phyloP scores from a whole-genome alignment of 306 rosid species.

The Delonix regia region DNA sequence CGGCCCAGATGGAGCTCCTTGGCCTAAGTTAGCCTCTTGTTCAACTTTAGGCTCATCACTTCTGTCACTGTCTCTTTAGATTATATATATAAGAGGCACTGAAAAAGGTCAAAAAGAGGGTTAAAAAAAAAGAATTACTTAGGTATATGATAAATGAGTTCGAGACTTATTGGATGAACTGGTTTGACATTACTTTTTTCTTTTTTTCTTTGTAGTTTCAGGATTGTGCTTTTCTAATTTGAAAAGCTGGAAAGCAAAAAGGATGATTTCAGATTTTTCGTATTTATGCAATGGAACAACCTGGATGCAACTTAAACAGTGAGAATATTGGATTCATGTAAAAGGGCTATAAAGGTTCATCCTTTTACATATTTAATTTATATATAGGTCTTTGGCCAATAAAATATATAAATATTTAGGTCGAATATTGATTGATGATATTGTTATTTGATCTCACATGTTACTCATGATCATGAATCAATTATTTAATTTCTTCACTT shows the following conservation, averaged over 20 bases:
- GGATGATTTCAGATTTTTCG: neutral
- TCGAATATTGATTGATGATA: conserved; percentile 8
- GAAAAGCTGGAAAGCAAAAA: neutral
- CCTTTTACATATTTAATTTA: neutral
- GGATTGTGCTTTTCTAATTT: neutral
- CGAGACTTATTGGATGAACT: conserved; percentile 10
- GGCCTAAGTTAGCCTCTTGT: too few species aligned
- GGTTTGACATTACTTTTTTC: conserved; percentile 23
- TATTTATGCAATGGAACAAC: conserved; percentile 19
- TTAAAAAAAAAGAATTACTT: neutral
- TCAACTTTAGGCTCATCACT: too few species aligned
- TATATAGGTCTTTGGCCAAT: too few species aligned
- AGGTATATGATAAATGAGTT: neutral
- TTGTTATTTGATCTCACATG: conserved; percentile 1
- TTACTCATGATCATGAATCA: conserved; percentile 11
- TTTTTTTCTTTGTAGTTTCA: conserved; percentile 11
- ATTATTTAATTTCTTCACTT: neutral
- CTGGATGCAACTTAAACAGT: conserved; percentile 32
- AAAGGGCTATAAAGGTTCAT: conserved; percentile 14
- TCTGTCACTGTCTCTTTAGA: too few species aligned
- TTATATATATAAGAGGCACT: neutral
- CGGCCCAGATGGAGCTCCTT: too few species aligned
- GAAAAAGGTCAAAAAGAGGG: neutral
- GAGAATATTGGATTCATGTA: conserved; percentile 23
- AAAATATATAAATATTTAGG: too few species aligned